Base-by-base conservation (phyloP, 1,139 yeast genomes). In the Zygoascus meyerae region DNA sequence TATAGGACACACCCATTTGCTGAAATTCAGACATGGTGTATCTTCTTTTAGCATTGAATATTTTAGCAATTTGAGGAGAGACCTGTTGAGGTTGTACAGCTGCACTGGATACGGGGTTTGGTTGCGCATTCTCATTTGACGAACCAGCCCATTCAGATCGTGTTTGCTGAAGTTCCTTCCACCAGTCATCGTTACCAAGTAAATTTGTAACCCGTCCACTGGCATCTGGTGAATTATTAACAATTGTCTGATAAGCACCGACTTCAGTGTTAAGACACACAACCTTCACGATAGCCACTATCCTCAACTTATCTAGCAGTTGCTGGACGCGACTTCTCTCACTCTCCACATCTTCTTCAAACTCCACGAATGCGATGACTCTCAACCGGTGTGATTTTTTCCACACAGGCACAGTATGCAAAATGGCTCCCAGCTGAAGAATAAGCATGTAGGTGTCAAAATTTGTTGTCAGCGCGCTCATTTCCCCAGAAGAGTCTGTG, bases 401-500 rank as follows among this genome's bases (percentile, higher is more conserved):
- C 98, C 98, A 92, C 43, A 83, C 86, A 1, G 95, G 95, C 4
- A 92, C 98, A 0, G 97, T 89, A 8, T 86, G 79, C 52, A 92
- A 68, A 53, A 92, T 90, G 1, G 96, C 95, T 2, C 97, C 98
- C 52, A 92, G 70, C 60, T 92, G 98, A 49, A 92, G 69, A 55
- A 92, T 92, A 59, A 92, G 74, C 0, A 97, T 90, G 60, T 89
- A 92, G 0, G 98, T 92, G 62, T 92, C 98, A 61, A 92, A 87
- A 60, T 92, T 92, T 0, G 95, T 86, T 0, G 95, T 83, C 51
- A 83, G 63, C 1, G 86, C 81, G 12, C 85, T 78, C 48, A 78
- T 77, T 18, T 70, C 72, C 7, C 92, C 92, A 48, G 77, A 74
- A 34, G 75, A 77, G 47, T 80, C 77, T 44, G 77, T 74, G 48